Conservation (phyloP, 2,329 filamentous ascomycete genomes). For the Colletotrichum lupini region DNA sequence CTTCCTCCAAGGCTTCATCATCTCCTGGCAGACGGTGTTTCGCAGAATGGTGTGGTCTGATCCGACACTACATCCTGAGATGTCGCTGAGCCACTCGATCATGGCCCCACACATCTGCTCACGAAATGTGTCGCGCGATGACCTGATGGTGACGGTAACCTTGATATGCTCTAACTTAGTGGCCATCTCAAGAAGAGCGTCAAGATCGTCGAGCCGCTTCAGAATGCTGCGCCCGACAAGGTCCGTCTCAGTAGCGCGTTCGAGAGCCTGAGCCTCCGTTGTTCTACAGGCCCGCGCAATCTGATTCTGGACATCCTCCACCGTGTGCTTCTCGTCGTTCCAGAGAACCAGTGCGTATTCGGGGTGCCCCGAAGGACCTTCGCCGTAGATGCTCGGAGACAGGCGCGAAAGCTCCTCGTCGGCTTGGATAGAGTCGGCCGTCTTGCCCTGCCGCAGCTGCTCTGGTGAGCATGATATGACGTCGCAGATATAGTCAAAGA, state of each 20-base stretch:
- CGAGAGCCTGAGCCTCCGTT: constrained; percentile 73
- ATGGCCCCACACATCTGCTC: constrained; percentile 99
- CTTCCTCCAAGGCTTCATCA: constrained; percentile 86
- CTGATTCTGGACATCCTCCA: constrained; percentile 89
- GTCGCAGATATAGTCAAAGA: constrained; percentile 95
- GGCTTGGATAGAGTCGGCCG: constrained; percentile 79
- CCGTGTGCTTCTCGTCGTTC: constrained; percentile 99
- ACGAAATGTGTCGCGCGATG: constrained; percentile 92
- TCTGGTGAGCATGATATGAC: constrained; percentile 98
- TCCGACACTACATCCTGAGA: constrained; percentile 88
- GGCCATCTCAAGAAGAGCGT: constrained; percentile 79
- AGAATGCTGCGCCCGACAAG: constrained; percentile 88
- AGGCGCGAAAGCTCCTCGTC: constrained; percentile 87
- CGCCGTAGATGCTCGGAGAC: constrained; percentile 76
- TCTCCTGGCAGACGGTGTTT: constrained; percentile 87
- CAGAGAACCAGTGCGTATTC: constrained; percentile 91
- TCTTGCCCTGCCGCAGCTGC: constrained; percentile 88
- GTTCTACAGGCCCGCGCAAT: constrained; percentile 89
- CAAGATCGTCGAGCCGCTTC: constrained; percentile 78
- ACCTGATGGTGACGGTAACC: constrained; percentile 93
- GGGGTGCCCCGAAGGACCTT: constrained; percentile 71
- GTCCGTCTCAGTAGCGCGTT: constrained; percentile 88
- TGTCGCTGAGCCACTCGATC: constrained; percentile 94
- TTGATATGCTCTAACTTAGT: constrained; percentile 94
- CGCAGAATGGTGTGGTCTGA: constrained; percentile 83